Evolutionary conservation across 2,329 filamentous ascomycete genomes (phyloP), one percentile per base, ranked within the genome.

Genomic region (Proliferodiscus dingleyae): DNA sequence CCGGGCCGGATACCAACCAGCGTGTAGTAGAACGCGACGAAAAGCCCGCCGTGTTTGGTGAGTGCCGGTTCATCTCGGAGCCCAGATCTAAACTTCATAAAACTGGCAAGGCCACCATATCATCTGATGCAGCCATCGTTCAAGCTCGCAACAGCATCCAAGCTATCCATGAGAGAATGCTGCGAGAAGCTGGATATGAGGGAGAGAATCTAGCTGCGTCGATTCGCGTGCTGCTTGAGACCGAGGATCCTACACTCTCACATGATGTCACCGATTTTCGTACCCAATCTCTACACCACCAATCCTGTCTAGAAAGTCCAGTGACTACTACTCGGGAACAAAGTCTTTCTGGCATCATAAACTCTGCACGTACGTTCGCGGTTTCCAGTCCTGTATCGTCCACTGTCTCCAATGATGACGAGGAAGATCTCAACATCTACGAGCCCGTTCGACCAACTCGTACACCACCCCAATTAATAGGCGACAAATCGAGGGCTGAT

Each of bases 1-100:
- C 68, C 37, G 81, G 82, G 1, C 78, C 81, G 1, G 81, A 85
- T 59, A 65, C 71, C 15, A 72, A 72, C 37, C 67, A 68, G 5
- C 66, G 75, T 16, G 67, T 74, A 37, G 64, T 69, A 15, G 66
- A 54, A 5, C 53, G 66, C 2, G 63, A 62, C n/a, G 50, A 49
- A 3, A 64, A 63, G 16, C 61, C 66, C 22, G 51, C 60, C 7
- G 68, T 80, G 1, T 79, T 80, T 56, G 72, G 73, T 47, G 8
- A 66, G 63, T 55, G 54, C 43, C 37, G 57, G 64, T 52, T 61
- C 32, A 46, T 53, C 4, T 64, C 66, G 29, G 68, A 73, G 45
- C 59, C 48, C 7, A 46, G 30, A 32, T 19, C 37, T 26, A 50
- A 45, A 10, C 13, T 37, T 24, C 10, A 32, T 13, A 61, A 16